Conservation (phyloP, 2,329 filamentous ascomycete species). For the Zelopaecilomyces penicillatus region DNA sequence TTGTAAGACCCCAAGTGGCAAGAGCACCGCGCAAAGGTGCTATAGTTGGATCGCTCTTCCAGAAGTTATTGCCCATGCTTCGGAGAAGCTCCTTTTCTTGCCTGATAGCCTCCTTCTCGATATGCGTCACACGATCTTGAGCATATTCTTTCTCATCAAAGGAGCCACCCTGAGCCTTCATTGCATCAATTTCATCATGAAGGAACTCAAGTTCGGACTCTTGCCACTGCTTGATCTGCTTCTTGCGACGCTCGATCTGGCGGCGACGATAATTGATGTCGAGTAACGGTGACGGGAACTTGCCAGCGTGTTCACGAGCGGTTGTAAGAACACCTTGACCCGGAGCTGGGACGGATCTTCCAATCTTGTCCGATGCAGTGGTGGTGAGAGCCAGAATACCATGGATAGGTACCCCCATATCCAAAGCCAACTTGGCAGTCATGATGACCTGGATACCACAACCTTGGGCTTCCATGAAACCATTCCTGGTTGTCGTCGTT, state of each 20-base stretch:
- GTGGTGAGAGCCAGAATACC: slow-evolving; percentile 88
- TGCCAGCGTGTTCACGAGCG: slow-evolving; percentile 81
- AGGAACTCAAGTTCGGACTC: slow-evolving; percentile 90
- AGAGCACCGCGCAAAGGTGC: slow-evolving; percentile 92
- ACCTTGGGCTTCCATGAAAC: slow-evolving; percentile 99
- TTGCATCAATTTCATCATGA: slow-evolving; percentile 83
- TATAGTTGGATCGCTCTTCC: slow-evolving; percentile 90
- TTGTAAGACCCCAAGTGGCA: slow-evolving; percentile 94
- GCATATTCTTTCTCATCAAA: slow-evolving; percentile 82
- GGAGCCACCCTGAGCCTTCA: slow-evolving; percentile 67
- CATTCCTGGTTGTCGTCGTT: slow-evolving; percentile 90
- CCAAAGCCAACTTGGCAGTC: slow-evolving; percentile 88
- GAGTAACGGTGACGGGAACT: slow-evolving; percentile 89
- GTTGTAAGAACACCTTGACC: slow-evolving; percentile 95
- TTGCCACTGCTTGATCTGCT: slow-evolving; percentile 93
- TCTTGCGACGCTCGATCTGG: slow-evolving; percentile 88
- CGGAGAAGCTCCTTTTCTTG: slow-evolving; percentile 90
- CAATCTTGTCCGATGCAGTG: slow-evolving; percentile 98
- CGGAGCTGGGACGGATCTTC: slow-evolving; percentile 90
- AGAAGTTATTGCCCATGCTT: slow-evolving; percentile 97
- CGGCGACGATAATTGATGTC: slow-evolving; percentile 97
- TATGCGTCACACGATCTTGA: slow-evolving; percentile 74
- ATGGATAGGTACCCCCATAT: slow-evolving; percentile 98
- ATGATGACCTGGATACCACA: slow-evolving; percentile 98
- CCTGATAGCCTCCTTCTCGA: slow-evolving; percentile 74